Evolutionary conservation across 2,329 filamentous ascomycete species (phyloP), one percentile per base, ranked within the genome.

Genomic region (Ceratocystis smalleyi): DNA sequence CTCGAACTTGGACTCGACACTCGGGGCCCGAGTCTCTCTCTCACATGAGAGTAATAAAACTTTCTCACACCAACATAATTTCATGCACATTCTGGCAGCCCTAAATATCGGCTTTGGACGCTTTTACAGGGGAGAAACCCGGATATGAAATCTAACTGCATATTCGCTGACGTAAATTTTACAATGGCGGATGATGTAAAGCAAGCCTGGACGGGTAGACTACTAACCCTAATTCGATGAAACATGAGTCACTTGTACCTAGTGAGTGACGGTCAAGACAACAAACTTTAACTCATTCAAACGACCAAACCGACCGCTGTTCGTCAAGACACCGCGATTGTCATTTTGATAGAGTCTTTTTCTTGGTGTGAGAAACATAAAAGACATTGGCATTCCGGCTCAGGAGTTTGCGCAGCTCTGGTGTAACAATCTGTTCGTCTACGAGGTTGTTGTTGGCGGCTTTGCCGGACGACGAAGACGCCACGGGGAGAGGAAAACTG

Each of bases 401-500:
- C 49, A 84, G 70, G 49, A 84, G 70, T 66, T 76, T 77, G 60
- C 82, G 75, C 68, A 84, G 71, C 71, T 83, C 81, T 0, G 81
- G 81, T 1, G 80, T 83, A 61, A 84, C 83, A 15, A 81, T 74
- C 70, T 77, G 80, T 51, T 75, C 71, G 7, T 72, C 69, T 63
- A 73, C 67, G 43, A 74, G 75, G n/a, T 72, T 70, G 64, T 68
- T 69, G 15, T 43, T 67, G 8, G 30, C 32, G 32, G 35, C 24
- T 55, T 68, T 65, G 49, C 69, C 4, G 5, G 27, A 19, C 64
- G 71, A 64, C n/a, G 69, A 43, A 17, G 69, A 43, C 17, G 70
- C 62, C n/a, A 66, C 60, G 5, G 65, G 43, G 7, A 30, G n/a
- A 0, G 91, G 91, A 69, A 96, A 95, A 71, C 89, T 91, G 62